Evolutionary conservation across 2,329 filamentous ascomycete species (phyloP), one percentile per base, ranked within the genome.

Genomic region (Aspergillus sergii): DNA sequence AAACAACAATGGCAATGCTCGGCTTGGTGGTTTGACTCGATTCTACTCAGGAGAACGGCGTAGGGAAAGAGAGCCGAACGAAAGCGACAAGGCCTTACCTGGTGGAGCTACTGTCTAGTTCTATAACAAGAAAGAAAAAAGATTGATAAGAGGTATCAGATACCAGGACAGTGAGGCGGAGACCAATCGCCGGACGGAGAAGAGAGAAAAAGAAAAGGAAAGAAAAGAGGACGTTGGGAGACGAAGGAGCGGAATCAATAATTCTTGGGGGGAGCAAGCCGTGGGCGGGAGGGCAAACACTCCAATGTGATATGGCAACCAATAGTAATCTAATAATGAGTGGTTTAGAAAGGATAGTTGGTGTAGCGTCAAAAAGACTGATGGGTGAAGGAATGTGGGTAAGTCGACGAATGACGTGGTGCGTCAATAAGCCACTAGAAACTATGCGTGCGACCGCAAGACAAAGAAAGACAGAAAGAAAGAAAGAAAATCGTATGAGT

Each of bases 371-470:
- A 19, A 45, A 41, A 59, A 30, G 57, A 55, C 46, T 30, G 48
- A 60, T 55, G 50, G 50, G 26, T 55, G 48, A 45, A 55, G 30
- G 58, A 60, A 60, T 60, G 58, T 60, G 45, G 58, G 58, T 54
- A 55, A 26, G 16, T 45, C 28, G 26, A 36, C 32, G n/a, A 54
- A 60, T 41, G 50, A 54, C 51, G 58, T 60, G 36, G 16, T 36
- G 19, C 4, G 48, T 41, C 14, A 54, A 23, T 53, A 26, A 54
- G 48, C 36, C 50, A 36, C 48, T 12, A 32, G 19, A 32, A 32
- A 19, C 28, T 34, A 51, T 34, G 26, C 56, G 50, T 39, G 58
- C 41, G 28, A 46, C 32, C 43, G 30, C 39, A 41, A 57, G 46
- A 36, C n/a, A 50, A 58, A 56, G 56, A 58, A 43, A 54, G 46